Evolutionary conservation across 2,329 filamentous ascomycete species (phyloP).

Genomic region (Fusarium palustre): DNA sequence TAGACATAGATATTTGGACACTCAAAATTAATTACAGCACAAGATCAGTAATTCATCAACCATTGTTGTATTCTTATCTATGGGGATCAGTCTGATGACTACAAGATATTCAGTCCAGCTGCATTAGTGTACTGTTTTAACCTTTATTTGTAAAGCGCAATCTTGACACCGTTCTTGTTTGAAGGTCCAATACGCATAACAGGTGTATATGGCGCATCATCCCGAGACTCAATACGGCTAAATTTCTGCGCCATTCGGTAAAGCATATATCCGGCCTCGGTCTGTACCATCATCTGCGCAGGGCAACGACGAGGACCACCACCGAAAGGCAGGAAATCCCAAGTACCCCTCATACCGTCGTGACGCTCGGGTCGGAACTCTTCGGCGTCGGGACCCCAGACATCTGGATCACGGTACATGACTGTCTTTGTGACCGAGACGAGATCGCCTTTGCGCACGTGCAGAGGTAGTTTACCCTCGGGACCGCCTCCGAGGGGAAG

Average conservation of each 20-base stretch:
- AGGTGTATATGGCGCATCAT: background rate
- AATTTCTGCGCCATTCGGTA: conserved; percentile 6
- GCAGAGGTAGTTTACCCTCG: conserved; percentile 1
- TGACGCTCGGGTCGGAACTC: conserved; percentile 7
- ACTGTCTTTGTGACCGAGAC: conserved; percentile 8
- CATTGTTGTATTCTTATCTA: background rate
- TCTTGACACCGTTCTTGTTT: conserved; percentile 9
- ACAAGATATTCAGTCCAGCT: too few species aligned
- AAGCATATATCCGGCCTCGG: conserved; percentile 12
- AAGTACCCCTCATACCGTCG: background rate
- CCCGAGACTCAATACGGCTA: conserved; percentile 1
- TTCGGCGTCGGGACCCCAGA: conserved; percentile 8
- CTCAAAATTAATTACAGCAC: background rate
- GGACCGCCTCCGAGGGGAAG: conserved; percentile 7
- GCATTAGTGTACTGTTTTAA: background rate
- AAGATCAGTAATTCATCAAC: background rate
- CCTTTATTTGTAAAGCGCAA: background rate
- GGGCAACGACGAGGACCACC: conserved; percentile 8
- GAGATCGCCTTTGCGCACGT: background rate
- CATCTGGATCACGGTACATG: conserved; percentile 12
- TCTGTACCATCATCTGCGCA: conserved; percentile 12
- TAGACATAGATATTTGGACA: background rate
- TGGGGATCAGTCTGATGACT: background rate
- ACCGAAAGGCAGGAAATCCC: background rate
- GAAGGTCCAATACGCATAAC: conserved; percentile 19